Conservation (phyloP, 805 yeast genomes). For the Saccharomycopsis lassenensis region DNA sequence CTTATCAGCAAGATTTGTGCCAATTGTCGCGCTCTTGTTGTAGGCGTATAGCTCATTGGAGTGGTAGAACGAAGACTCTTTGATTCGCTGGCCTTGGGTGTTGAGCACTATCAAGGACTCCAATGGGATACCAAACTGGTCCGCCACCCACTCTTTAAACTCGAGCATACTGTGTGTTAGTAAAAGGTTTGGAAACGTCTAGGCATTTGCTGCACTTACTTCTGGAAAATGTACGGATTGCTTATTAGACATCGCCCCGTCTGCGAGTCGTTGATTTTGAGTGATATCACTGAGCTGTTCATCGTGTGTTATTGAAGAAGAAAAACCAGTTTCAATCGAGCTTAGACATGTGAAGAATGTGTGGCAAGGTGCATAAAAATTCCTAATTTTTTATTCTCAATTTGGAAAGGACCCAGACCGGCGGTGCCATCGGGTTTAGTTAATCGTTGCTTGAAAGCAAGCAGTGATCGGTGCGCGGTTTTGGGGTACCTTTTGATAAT, state of each 20-base stretch:
- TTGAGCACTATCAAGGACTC: slow-evolving; percentile 10
- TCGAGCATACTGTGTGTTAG: slow-evolving; percentile 5
- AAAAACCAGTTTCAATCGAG: neutral
- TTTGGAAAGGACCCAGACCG: too few relatives aligned
- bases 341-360: too few relatives aligned
- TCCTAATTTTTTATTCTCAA: too few relatives aligned
- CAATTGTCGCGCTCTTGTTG: slow-evolving; percentile 4
- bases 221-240: slow-evolving; percentile 11
- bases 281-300: slow-evolving; percentile 8
- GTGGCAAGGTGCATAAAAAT: too few relatives aligned
- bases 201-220: slow-evolving; percentile 3
- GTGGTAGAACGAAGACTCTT: slow-evolving; percentile 10
- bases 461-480: too few relatives aligned
- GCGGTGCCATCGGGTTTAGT: too few relatives aligned
- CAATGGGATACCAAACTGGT: slow-evolving; percentile 13
- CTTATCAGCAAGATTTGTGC: slow-evolving; percentile 43
- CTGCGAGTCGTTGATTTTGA: slow-evolving; percentile 11
- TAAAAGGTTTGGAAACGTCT: neutral
- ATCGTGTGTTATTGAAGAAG: slow-evolving; percentile 1
- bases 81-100: slow-evolving; percentile 5
- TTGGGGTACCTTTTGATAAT: too few relatives aligned
- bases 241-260: slow-evolving; percentile 8
- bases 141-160: slow-evolving; percentile 15
- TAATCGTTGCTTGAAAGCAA: too few relatives aligned
- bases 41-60: slow-evolving; percentile 11